These are phyloP conservation scores for Telopea speciosissima DNA, from an alignment of 177 flowering plant species.

Conservation along the genomic window DNA sequence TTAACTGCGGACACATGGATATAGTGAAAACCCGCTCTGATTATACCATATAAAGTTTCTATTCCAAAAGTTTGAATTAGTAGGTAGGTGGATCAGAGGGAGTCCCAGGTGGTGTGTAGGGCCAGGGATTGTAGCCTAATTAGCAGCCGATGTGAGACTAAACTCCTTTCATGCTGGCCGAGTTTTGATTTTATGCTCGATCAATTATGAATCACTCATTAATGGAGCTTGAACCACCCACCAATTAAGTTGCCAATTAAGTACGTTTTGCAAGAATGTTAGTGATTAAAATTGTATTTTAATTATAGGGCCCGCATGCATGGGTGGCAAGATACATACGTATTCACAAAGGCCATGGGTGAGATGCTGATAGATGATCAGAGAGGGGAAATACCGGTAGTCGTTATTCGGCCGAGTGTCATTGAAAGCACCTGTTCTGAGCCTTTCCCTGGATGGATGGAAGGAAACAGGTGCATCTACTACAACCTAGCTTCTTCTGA, in stretches of 20 bases:
- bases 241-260: no score
- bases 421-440: conserved; percentile 85
- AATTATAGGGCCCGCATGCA: conserved; percentile 63
- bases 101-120: no score
- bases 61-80: background rate
- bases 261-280: no score
- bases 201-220: no score
- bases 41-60: background rate
- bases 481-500: no score
- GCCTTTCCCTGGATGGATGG: conserved; percentile 99
- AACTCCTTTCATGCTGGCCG: no score
- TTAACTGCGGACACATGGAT: no score
- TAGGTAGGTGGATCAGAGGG: no score
- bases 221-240: no score
- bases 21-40: no score
- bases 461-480: conserved; percentile 82
- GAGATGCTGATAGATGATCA: conserved; percentile 76
- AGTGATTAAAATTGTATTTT: conserved; percentile 1
- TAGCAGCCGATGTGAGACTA: background rate
- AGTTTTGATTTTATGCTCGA: no score
- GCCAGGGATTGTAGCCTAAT: no score
- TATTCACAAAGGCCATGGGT: conserved; percentile 97
- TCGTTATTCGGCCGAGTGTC: conserved; percentile 80
- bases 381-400: conserved; percentile 80
- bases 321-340: conserved; percentile 98